These are phyloP conservation scores for Candida albicans DNA, from an alignment of 1,139 yeast species.

Conservation along the genomic window DNA sequence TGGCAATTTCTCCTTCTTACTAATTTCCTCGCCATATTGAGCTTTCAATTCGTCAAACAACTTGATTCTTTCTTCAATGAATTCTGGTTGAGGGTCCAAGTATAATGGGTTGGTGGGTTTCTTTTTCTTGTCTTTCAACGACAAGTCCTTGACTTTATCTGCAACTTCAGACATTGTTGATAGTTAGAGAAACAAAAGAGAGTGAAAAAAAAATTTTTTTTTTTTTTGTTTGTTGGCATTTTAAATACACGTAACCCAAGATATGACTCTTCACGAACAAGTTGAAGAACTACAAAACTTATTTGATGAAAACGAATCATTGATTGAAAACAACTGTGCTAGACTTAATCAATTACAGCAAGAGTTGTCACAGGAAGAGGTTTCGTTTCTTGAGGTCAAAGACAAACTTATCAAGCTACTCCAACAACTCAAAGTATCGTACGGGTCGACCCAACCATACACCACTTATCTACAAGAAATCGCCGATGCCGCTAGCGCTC, in stretches of 20 bases:
- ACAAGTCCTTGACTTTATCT: slow-evolving; percentile 5
- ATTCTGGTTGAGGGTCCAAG: slow-evolving; percentile 77
- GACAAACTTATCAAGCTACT: slow-evolving; percentile 1
- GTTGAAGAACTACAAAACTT: slow-evolving; percentile 15
- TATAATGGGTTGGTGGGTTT: slow-evolving; percentile 36
- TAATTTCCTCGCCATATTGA: slow-evolving; percentile 71
- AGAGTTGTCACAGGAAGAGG: not conserved
- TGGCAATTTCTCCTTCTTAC: slow-evolving; percentile 55
- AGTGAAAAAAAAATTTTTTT: not conserved
- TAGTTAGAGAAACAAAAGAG: not conserved
- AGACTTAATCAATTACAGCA: slow-evolving; percentile 9
- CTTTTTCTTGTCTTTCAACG: slow-evolving; percentile 2
- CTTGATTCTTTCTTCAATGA: slow-evolving; percentile 74
- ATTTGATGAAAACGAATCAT: slow-evolving; percentile 13
- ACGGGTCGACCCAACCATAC: not conserved
- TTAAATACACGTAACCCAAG: not conserved
- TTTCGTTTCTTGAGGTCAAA: not conserved
- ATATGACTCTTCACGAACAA: slow-evolving; percentile 1
- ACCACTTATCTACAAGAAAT: slow-evolving; percentile 6
- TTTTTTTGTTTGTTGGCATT: not conserved
- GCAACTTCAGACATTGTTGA: slow-evolving; percentile 5
- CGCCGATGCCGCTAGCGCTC: slow-evolving; percentile 3
- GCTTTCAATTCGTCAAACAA: slow-evolving; percentile 81
- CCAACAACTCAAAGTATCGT: not conserved
- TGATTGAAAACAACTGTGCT: slow-evolving; percentile 11